Conservation (phyloP, 441 rosid genomes). For the Cnidoscolus chayamansa region DNA sequence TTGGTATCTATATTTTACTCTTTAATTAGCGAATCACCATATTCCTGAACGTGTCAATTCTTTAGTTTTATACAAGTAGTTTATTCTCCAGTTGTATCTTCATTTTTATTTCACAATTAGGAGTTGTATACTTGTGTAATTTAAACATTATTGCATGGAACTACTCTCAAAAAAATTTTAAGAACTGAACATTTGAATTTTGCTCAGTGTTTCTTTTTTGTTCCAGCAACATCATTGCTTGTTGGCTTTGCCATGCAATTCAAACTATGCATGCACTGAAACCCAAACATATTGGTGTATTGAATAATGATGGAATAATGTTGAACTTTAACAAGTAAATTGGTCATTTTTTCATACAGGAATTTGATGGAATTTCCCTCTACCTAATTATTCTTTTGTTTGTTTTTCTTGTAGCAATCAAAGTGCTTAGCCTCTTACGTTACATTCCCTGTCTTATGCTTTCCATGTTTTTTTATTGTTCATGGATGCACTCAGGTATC, state of each 20-base stretch:
- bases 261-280: neutral
- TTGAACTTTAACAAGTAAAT: neutral
- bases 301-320: neutral
- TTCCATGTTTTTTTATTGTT: neutral
- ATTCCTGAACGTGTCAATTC: neutral
- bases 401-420: neutral
- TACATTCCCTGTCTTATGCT: neutral
- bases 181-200: no score
- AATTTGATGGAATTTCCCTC: neutral
- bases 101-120: neutral
- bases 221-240: neutral
- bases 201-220: neutral
- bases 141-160: no score
- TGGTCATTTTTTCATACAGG: no score
- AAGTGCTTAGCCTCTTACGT: neutral
- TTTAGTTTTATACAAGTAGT: neutral
- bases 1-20: constrained; percentile 11
- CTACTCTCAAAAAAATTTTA: no score
- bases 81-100: neutral
- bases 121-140: no score
- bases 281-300: neutral
- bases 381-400: neutral
- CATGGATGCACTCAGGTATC: neutral
- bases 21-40: neutral
- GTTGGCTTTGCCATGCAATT: neutral